Conservation (phyloP, 169 alveolate species). For the Plasmodium yoelii region DNA sequence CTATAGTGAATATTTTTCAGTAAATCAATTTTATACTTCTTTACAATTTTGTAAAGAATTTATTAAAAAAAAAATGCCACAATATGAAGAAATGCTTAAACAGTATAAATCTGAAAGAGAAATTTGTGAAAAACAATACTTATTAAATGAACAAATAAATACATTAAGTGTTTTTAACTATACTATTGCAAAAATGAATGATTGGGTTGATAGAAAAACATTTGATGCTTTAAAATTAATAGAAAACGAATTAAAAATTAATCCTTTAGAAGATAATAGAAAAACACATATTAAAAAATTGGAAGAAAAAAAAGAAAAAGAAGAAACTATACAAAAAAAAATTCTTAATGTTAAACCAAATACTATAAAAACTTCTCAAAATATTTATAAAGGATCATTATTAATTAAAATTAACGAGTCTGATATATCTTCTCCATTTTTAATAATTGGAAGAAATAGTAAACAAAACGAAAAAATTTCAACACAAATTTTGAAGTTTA, state of each 20-base stretch:
- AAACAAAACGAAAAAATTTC: constrained; percentile 84
- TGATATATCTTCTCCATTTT: constrained; percentile 80
- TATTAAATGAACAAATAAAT: constrained; percentile 43
- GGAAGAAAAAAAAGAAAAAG: constrained; percentile 69
- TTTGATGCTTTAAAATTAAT: constrained; percentile 69
- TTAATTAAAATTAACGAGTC: constrained; percentile 76
- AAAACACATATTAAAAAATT: constrained; percentile 59
- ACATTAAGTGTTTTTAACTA: constrained; percentile 59
- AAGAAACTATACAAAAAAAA: constrained; percentile 65
- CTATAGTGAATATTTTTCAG: constrained; percentile 30
- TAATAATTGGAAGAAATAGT: constrained; percentile 84
- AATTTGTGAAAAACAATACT: constrained; percentile 49
- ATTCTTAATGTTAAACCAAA: constrained; percentile 77
- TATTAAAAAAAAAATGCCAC: constrained; percentile 46
- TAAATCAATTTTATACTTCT: constrained; percentile 51
- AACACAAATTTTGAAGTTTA: constrained; percentile 78
- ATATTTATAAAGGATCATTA: constrained; percentile 81
- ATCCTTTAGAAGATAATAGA: constrained; percentile 75
- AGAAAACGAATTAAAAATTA: constrained; percentile 67
- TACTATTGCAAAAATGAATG: constrained; percentile 65
- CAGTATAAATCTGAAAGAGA: constrained; percentile 56
- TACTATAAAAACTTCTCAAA: constrained; percentile 71
- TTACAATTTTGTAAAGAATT: constrained; percentile 66
- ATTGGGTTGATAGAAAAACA: constrained; percentile 72
- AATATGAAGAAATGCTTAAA: constrained; percentile 62